Base-by-base conservation (phyloP, 768 basidiomycete species). In the Cubamyces lactineus region DNA sequence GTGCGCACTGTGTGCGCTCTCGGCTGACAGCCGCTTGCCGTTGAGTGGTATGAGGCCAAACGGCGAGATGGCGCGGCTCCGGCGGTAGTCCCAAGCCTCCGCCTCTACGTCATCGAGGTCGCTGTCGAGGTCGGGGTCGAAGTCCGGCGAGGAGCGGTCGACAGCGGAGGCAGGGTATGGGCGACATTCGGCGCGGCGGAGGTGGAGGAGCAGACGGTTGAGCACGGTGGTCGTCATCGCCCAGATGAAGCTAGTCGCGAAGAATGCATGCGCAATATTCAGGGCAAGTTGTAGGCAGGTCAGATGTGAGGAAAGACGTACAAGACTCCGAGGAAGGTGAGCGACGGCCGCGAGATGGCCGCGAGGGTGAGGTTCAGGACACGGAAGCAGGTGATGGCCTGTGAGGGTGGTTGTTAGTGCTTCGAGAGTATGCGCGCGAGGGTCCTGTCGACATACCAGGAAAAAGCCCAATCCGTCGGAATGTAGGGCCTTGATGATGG, bases 401-500 rank as follows among this genome's bases (percentile, higher is more conserved):
- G 43, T 48, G 26, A 7, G 8, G 30, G 26, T 19, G n/a, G 4
- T 41, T 12, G 38, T 53, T 45, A 19, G 24, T 5, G 38, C 9
- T 34, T 11, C 34, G 43, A 38, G 2, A 3, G 43, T 12, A 15
- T 5, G 57, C 26, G 17, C 26, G 38, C n/a, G n/a, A 16, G 11
- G 13, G 34, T 16, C 16, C 7, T 15, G 17, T n/a, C n/a, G n/a
- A 66, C 71, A 47, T 59, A 78, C 78, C 39, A 75, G 23, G 60
- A 78, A 79, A 62, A 72, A 78, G 1, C 66, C 39, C 15, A 77
- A 66, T 16, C 78, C 76, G 63, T 78, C 76, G 5, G 72, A 63
- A 50, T 74, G 67, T 2, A 79, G 73, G 4, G 73, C 68, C 28
- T 67, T 63, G 38, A 66, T 62, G 17, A 79, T 62, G 1, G 69